Percentiles rank a stretch among this genome's conserved stretches.
These are phyloP conservation scores for Phaeosphaeria sp. DNA, from an alignment of 2,329 filamentous ascomycete species.

Conservation along the genomic window DNA sequence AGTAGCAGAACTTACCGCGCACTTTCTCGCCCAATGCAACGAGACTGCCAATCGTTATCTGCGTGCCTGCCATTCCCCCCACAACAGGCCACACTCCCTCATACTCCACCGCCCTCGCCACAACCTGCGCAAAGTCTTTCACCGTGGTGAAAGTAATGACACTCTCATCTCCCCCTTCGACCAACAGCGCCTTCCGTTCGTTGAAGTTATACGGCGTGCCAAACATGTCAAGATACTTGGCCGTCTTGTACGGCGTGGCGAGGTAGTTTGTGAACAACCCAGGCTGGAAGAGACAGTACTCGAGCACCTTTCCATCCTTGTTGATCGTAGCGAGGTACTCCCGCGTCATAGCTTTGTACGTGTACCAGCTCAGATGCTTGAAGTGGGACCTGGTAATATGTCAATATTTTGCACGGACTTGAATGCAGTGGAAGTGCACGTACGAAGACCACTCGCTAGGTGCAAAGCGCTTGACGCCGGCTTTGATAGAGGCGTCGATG, in stretches of 20 bases:
- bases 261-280: slow-evolving; percentile 62
- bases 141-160: slow-evolving; percentile 22
- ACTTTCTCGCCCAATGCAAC: slow-evolving; percentile 22
- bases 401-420: neutral
- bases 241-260: slow-evolving; percentile 54
- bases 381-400: slow-evolving; percentile 10
- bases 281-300: slow-evolving; percentile 62
- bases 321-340: slow-evolving; percentile 61
- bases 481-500: slow-evolving; percentile 28
- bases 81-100: slow-evolving; percentile 27
- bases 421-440: neutral
- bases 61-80: slow-evolving; percentile 21
- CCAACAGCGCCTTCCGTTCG: slow-evolving; percentile 15
- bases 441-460: slow-evolving; percentile 35
- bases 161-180: slow-evolving; percentile 45
- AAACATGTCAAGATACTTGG: slow-evolving; percentile 53
- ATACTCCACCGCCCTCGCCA: slow-evolving; percentile 23
- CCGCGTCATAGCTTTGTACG: slow-evolving; percentile 55
- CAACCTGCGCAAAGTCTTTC: slow-evolving; percentile 22
- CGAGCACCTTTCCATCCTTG: slow-evolving; percentile 55
- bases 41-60: slow-evolving; percentile 7
- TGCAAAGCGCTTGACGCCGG: slow-evolving; percentile 31
- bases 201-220: slow-evolving; percentile 33
- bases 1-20: slow-evolving; percentile 13
- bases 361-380: slow-evolving; percentile 56